phyloP scores from a whole-genome alignment of 768 basidiomycete genomes.

The Lanmaoa rubissima region DNA sequence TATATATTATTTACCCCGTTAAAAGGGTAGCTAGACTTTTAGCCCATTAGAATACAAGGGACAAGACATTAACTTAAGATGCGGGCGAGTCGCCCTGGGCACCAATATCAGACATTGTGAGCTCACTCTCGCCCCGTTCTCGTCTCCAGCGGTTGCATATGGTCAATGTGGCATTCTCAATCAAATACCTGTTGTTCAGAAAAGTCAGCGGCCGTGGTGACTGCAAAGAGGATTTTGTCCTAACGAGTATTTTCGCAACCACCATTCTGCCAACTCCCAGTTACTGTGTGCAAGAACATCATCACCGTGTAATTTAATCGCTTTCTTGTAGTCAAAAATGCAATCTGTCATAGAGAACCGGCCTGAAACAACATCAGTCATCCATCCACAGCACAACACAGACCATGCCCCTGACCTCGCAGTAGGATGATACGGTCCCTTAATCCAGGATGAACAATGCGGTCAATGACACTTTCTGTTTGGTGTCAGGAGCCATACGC shows the following conservation, averaged over 20 bases:
- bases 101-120: constrained; percentile 56
- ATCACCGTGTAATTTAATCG: constrained; percentile 80
- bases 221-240: not conserved
- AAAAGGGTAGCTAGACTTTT: not conserved
- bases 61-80: constrained; percentile 11
- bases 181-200: constrained; percentile 57
- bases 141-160: constrained; percentile 87
- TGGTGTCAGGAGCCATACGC: constrained; percentile 6
- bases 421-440: constrained; percentile 89
- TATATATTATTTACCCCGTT: constrained; percentile 11
- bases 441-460: constrained; percentile 84
- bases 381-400: not conserved
- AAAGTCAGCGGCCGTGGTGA: not conserved
- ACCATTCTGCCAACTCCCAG: constrained; percentile 86
- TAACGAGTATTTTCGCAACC: constrained; percentile 81
- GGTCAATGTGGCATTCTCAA: constrained; percentile 67
- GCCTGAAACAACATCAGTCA: constrained; percentile 40
- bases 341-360: constrained; percentile 81
- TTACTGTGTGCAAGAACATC: constrained; percentile 87
- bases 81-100: constrained; percentile 32
- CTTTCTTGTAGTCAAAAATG: constrained; percentile 65
- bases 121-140: constrained; percentile 75
- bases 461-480: constrained; percentile 87
- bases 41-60: constrained; percentile 8
- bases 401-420: constrained; percentile 51